Evolutionary conservation across 1,284 basidiomycete genomes (phyloP), one percentile per base, ranked within the genome.

Genomic region (Rhodotorula sp.): DNA sequence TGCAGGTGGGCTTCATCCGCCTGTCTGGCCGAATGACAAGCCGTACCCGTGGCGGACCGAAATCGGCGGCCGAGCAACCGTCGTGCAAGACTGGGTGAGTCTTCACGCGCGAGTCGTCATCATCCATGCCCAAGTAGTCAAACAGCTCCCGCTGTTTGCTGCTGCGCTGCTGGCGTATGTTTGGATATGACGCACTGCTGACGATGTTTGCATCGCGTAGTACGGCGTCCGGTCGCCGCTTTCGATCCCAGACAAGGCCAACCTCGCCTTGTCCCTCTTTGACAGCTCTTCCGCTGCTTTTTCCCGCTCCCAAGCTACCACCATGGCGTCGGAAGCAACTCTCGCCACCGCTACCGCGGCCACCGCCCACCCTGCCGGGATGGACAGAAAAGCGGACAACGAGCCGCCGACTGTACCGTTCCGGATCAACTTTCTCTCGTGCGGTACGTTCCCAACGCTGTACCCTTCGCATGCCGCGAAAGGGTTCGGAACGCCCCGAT

Each of bases 31-130:
- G 15, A 62, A 72, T 57, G 69, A 72, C 47, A 6, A 19, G 21
- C 43, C 31, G 4, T 49, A 49, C 3, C n/a, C 62, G 0, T 72
- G 63, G 55, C 19, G 38, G 52, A 67, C 68, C 18, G 23, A 60
- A 14, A 72, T 70, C 28, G 68, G 68, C n/a, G 61, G 60, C 2
- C 50, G 55, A 15, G 62, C 56, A 1, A 58, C 50, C 16, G 14
- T 72, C 48, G 65, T 72, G 26, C 71, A 72, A 52, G 71, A 72
- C 50, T 72, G 71, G 71, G 66, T 70, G 54, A 55, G 68, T 50
- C 7, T 14, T 12, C 5, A 34, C 12, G 16, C 54, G 26, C 5
- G 14, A 56, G 12, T 31, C 23, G 21, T 2, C 19, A 34, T 43
- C 19, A 45, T 38, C 14, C 55, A 21, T n/a, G 19, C 7, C 6